phyloP scores from a whole-genome alignment of 257 asterid species.

The Salvia hispanica region DNA sequence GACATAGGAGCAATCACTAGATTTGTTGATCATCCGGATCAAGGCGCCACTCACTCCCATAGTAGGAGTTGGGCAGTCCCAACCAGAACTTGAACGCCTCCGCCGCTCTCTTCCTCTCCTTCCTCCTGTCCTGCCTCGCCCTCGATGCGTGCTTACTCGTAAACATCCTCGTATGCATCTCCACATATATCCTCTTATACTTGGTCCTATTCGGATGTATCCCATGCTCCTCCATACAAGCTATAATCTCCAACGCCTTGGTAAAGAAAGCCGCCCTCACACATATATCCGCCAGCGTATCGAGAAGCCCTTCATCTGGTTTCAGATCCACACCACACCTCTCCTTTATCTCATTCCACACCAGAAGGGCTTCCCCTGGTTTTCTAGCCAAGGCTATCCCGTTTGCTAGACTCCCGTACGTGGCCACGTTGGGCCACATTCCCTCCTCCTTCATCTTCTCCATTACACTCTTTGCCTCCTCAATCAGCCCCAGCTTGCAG shows the following conservation, averaged over 20 bases:
- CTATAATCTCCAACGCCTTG: slow-evolving; percentile 89
- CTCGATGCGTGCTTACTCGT: slow-evolving; percentile 98
- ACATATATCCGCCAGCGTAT: slow-evolving; percentile 87
- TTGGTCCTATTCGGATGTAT: slow-evolving; percentile 86
- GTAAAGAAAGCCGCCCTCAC: slow-evolving; percentile 92
- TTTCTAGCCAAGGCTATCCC: slow-evolving; percentile 84
- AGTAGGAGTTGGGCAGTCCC: slow-evolving; percentile 90
- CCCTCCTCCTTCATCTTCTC: slow-evolving; percentile 75
- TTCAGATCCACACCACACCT: slow-evolving; percentile 60
- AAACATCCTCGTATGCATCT: slow-evolving; percentile 98
- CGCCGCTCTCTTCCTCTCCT: slow-evolving; percentile 88
- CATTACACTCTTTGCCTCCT: slow-evolving; percentile 67
- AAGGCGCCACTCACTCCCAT: slow-evolving; percentile 85
- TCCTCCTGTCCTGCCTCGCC: slow-evolving; percentile 85
- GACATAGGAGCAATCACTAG: too few species aligned
- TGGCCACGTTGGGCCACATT: slow-evolving; percentile 68
- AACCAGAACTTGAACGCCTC: slow-evolving; percentile 99
- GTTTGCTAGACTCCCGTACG: slow-evolving; percentile 90
- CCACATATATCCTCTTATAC: slow-evolving; percentile 87
- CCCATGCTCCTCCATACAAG: slow-evolving; percentile 90
- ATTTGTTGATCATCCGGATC: slow-evolving; percentile 33
- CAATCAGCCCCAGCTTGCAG: slow-evolving; percentile 70
- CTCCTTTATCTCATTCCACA: slow-evolving; percentile 90
- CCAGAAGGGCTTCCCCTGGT: slow-evolving; percentile 93
- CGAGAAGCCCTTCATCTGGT: slow-evolving; percentile 89